Percentiles rank a stretch among this genome's conserved stretches.
Conservation (phyloP, 1,139 yeast species). For the Torulaspora globosa region DNA sequence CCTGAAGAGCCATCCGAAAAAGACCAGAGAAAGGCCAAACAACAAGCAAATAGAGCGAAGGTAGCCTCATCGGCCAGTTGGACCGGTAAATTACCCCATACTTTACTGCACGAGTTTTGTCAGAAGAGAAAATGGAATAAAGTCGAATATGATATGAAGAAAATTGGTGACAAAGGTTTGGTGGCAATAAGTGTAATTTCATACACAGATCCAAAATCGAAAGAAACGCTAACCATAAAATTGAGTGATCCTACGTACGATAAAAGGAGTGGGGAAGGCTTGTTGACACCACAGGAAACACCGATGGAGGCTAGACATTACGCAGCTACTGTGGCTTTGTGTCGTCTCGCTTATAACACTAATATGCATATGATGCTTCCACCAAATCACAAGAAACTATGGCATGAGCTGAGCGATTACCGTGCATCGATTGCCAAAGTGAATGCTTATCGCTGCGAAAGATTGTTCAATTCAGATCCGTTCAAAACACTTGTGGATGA, state of each 20-base stretch:
- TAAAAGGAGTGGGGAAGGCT: slow-evolving; percentile 35
- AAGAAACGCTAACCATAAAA: slow-evolving; percentile 55
- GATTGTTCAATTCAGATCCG: slow-evolving; percentile 64
- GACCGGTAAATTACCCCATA: slow-evolving; percentile 94
- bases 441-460: slow-evolving; percentile 48
- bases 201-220: slow-evolving; percentile 78
- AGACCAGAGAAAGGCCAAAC: slow-evolving; percentile 25
- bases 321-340: slow-evolving; percentile 85
- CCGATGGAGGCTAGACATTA: slow-evolving; percentile 85
- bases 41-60: slow-evolving; percentile 38
- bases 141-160: slow-evolving; percentile 68
- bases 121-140: slow-evolving; percentile 89
- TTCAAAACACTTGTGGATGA: slow-evolving; percentile 58
- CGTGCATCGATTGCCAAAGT: slow-evolving; percentile 46
- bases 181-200: slow-evolving; percentile 58
- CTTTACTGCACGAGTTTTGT: slow-evolving; percentile 79
- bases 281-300: slow-evolving; percentile 64
- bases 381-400: slow-evolving; percentile 68
- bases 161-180: slow-evolving; percentile 50
- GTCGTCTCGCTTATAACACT: slow-evolving; percentile 72
- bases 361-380: slow-evolving; percentile 87
- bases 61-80: slow-evolving; percentile 64
- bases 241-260: slow-evolving; percentile 56
- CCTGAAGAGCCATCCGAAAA: slow-evolving; percentile 15
- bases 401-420: slow-evolving; percentile 66